Base-by-base conservation (phyloP, 1,284 basidiomycete species). In the Microbotryomycetes sp. region DNA sequence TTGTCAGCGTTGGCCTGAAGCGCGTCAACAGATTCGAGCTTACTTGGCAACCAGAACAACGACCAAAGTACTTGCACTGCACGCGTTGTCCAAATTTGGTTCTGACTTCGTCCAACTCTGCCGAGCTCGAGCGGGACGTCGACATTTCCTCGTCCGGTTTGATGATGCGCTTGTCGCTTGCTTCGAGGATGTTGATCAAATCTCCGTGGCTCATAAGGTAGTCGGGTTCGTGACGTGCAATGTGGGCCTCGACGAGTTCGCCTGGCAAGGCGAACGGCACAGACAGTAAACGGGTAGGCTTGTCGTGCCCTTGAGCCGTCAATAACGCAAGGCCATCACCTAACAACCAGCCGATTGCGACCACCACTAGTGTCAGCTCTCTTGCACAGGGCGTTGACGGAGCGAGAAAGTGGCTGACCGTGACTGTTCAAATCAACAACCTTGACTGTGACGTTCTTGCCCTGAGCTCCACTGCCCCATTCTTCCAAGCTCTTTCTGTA, bases 11-110 rank as follows among this genome's bases (percentile, higher is more conserved):
- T 86, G 11, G 80, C 83, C 71, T 64, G 74, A 77, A 45, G 75
- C 76, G 11, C 74, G 75, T 52, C 75, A 75, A 48, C 28, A 48
- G 9, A 9, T 52, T 48, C 29, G 5, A 15, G 28, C 15, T 23
- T 4, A 75, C 76, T 70, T 68, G 73, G 55, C 73, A 74, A 3
- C 73, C 73, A 6, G 65, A 77, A 72, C 91, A 96, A 56, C 78
- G 79, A 0, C 87, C 87, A 78, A 94, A 97, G 74, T 97, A 92
- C 70, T 84, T 83, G 78, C 92, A 97, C 60, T 81, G 79, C 0
- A 89, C 80, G 35, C 81, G 77, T 11, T 56, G 51, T 4, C 67
- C 67, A 18, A 65, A 69, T 59, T 65, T 67, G 5, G 52, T 55
- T 46, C 61, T 41, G 18, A 57, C 57, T 9, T 52, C 54, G 6